Evolutionary conservation across 805 yeast species (phyloP).

Genomic region (Schwanniomyces polymorphus): DNA sequence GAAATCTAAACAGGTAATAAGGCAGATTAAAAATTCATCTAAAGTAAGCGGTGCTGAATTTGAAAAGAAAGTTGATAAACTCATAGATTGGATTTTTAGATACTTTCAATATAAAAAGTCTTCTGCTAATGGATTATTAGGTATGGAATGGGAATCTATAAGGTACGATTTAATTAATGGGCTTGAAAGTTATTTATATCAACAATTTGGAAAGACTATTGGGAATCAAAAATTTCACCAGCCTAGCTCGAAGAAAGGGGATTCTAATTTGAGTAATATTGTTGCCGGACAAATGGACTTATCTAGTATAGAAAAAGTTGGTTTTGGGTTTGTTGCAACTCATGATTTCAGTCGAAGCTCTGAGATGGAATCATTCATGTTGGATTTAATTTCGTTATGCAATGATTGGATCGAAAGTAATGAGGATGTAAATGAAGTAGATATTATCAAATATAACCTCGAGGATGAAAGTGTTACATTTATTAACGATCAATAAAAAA

Average conservation of each 20-base stretch:
- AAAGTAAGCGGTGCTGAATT: slow-evolving; percentile 26
- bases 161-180: slow-evolving; percentile 37
- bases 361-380: slow-evolving; percentile 27
- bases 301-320: slow-evolving; percentile 11
- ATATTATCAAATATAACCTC: slow-evolving; percentile 24
- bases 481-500: background rate
- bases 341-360: slow-evolving; percentile 34
- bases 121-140: slow-evolving; percentile 32
- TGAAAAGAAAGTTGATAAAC: slow-evolving; percentile 22
- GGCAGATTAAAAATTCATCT: slow-evolving; percentile 24
- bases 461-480: slow-evolving; percentile 18
- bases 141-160: slow-evolving; percentile 45
- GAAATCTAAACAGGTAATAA: slow-evolving; percentile 25
- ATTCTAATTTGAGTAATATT: slow-evolving; percentile 1
- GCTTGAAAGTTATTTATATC: slow-evolving; percentile 34
- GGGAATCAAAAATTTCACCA: background rate
- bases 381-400: slow-evolving; percentile 23
- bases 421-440: slow-evolving; percentile 3
- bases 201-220: slow-evolving; percentile 28
- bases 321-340: slow-evolving; percentile 26
- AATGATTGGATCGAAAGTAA: slow-evolving; percentile 22
- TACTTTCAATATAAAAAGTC: slow-evolving; percentile 39
- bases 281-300: slow-evolving; percentile 5
- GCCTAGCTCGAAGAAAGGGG: slow-evolving; percentile 1
- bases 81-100: slow-evolving; percentile 30